Base-by-base conservation (phyloP, 768 basidiomycete genomes). In the Russula dissimulans region DNA sequence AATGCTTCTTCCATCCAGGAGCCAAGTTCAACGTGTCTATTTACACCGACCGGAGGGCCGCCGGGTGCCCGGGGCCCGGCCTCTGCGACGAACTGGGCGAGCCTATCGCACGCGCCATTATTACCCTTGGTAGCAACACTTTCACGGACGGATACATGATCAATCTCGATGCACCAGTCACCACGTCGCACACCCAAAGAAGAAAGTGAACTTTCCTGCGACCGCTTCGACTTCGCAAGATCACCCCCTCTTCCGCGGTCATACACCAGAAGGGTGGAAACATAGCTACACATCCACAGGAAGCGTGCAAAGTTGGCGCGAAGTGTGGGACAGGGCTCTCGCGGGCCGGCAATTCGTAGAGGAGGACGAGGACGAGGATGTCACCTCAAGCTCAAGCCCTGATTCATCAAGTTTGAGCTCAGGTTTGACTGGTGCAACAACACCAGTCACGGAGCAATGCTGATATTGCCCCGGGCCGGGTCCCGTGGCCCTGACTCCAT, bases 211-310 rank as follows among this genome's bases (percentile, higher is more conserved):
- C 36, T 31, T 44, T 45, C 50, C 44, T 12, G 31, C 17, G 43
- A 29, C 31, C 14, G 53, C 38, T 31, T 34, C 18, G 15, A 8
- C 32, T 11, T 54, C 55, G 15, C 65, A 60, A 32, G 65, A 64
- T 49, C 65, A 65, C 29, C 65, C 65, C 3, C 43, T 60, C 15
- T 64, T 65, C 56, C 58, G 52, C 22, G 65, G 59, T 5, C 46
- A 64, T 26, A n/a, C 31, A 32, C 52, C 41, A 15, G 34, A 34
- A 6, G 44, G 61, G 29, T 39, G 29, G 2, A 56, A 11, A 9
- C 29, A 36, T 9, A 34, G 12, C 2, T 18, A 22, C 43, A 7
- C 46, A 14, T 29, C 55, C 26, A 46, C 31, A 34, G n/a, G 5
- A 26, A 52, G 5, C 12, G 0, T 22, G 22, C 32, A 62, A 7